Evolutionary conservation across 2,329 filamentous ascomycete genomes (phyloP), one percentile per base, ranked within the genome.

Genomic region (Aspergillus costaricaensis): DNA sequence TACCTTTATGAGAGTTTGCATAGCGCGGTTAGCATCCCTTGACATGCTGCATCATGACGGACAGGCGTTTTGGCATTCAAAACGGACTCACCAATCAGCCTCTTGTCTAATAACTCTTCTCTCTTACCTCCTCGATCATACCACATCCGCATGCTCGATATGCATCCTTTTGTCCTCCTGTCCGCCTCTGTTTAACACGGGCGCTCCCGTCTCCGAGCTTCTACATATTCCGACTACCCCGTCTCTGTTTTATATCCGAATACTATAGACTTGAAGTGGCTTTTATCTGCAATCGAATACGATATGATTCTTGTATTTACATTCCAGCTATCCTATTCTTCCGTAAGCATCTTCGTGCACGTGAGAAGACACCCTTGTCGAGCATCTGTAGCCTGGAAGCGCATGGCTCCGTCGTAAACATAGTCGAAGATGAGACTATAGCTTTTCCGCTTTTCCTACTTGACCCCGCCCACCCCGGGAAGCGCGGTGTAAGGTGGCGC

Each of bases 1-100:
- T 63, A 63, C 63, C 57, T 60, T 67, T 64, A 63, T 63, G 68
- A 67, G 67, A 67, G 68, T 70, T 76, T 77, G 74, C 75, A 77
- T 76, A 77, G 73, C 74, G 73, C 67, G 73, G 72, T 72, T 70
- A 70, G 73, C 71, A 72, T 71, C 64, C 58, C 71, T 67, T 67
- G 66, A 70, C 66, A 68, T 73, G 66, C 67, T 69, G 67, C 70
- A 73, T 75, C 67, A 72, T 69, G 69, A 72, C 61, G 66, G 62
- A 68, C 65, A 65, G 74, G 74, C 71, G 74, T 76, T 73, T 68
- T 68, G 64, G 65, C 65, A 67, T 64, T 65, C 58, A 67, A 62
- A 68, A 67, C 43, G 47, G 25, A 50, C n/a, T 32, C 25, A 30
- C 25, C 44, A 49, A 50, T 8, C 44, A 49, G 30, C 15, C 47